Evolutionary conservation across 2,329 filamentous ascomycete species (phyloP), one percentile per base, ranked within the genome.

Genomic region (Botrytis paeoniae): DNA sequence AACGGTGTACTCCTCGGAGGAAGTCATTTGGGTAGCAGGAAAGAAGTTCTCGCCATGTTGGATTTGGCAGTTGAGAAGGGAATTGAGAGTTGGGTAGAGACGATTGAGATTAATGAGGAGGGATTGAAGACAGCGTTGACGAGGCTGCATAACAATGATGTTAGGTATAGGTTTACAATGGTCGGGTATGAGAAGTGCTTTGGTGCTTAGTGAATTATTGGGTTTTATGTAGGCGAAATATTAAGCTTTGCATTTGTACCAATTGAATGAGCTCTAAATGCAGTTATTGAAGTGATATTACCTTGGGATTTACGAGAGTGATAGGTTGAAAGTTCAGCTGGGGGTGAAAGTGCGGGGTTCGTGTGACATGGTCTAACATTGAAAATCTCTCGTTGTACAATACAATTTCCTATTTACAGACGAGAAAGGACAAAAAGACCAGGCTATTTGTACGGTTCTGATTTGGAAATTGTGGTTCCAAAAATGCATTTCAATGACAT

Each of bases 1-100:
- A 97, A 95, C 83, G 93, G 93, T 60, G 89, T 88, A 81, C 86
- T 92, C 78, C 91, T 94, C 78, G 90, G 91, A 61, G 88, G 88
- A 60, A 92, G 89, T 74, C 92, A 94, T 82, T 83, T 94, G 75
- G 92, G 92, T 29, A 91, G 87, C 80, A 85, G 92, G 73, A 86
- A 85, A 64, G 92, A 94, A 85, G 90, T 90, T 81, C 81, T 93
- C 71, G 87, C 87, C 76, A 94, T 94, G 92, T 81, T 94, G 80
- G 84, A 92, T 82, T 83, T 94, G 73, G 91, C 91, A 18, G 91
- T 88, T 7, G 88, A 92, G 76, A 91, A 91, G 85, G 87, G 87
- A 5, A 85, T 94, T 77, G 86, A 89, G 82, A 88, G 89, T 16
- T 93, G 91, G 90, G 86, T 94, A 54, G 88, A 93, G 84, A 85